A percentile compares a stretch with the other conserved stretches of the same genome.
Conservation (phyloP, 75 land plant genomes). For the Sequoiadendron giganteum region DNA sequence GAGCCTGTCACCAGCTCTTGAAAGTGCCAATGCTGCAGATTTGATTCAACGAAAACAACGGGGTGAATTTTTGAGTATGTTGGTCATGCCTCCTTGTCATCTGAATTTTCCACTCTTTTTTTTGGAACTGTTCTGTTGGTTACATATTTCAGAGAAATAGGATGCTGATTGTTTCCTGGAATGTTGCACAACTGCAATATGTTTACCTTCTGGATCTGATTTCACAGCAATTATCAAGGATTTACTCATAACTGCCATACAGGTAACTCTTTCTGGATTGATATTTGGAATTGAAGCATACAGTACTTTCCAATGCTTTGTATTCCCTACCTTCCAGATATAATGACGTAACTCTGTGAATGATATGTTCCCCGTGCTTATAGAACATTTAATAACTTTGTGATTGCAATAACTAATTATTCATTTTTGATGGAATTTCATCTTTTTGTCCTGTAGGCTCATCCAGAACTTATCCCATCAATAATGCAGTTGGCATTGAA, state of each 20-base stretch:
- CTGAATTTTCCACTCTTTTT: not conserved
- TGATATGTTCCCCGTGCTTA: not conserved
- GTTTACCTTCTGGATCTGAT: not conserved
- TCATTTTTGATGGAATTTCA: slow-evolving; percentile 5
- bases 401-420: not conserved
- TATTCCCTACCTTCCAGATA: not conserved
- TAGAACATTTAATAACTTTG: not conserved
- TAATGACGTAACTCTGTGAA: not conserved
- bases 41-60: slow-evolving; percentile 82
- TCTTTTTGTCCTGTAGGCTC: slow-evolving; percentile 45
- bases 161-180: not conserved
- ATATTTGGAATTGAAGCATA: not conserved
- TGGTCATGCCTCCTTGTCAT: not conserved
- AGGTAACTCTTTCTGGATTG: slow-evolving; percentile 37
- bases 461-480: slow-evolving; percentile 74
- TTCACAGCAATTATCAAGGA: slow-evolving; percentile 58
- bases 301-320: no score
- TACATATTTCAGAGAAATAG: not conserved
- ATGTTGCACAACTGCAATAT: not conserved
- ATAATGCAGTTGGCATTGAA: slow-evolving; percentile 79
- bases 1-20: slow-evolving; percentile 34
- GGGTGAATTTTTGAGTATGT: slow-evolving; percentile 67
- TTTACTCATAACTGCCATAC: slow-evolving; percentile 44
- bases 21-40: slow-evolving; percentile 81
- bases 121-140: not conserved